Conservation (phyloP, 257 asterid genomes). For the Cinchona pubescens region DNA sequence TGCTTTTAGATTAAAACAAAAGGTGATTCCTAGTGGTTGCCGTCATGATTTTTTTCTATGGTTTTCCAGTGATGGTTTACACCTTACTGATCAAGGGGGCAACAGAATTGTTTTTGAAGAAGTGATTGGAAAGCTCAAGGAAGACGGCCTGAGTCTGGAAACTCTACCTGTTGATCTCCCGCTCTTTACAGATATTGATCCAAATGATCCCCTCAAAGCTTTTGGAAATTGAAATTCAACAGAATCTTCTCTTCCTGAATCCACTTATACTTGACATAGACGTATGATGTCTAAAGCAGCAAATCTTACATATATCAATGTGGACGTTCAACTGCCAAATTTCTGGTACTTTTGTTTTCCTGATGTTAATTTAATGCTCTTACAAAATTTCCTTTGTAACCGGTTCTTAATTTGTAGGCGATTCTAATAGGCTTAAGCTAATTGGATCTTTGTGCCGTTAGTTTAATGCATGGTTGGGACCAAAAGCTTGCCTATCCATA, state of each 20-base stretch:
- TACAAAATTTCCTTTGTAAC: background rate
- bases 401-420: background rate
- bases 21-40: background rate
- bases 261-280: background rate
- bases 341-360: background rate
- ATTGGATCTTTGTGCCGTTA: background rate
- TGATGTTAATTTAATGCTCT: background rate
- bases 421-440: too few relatives aligned
- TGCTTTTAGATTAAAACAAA: background rate
- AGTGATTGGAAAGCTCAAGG: constrained; percentile 40
- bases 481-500: background rate
- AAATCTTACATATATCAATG: background rate
- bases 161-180: constrained; percentile 56
- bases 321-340: background rate
- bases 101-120: constrained; percentile 58
- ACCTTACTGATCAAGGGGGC: constrained; percentile 51
- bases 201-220: constrained; percentile 60
- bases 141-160: constrained; percentile 39
- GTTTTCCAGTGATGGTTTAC: constrained; percentile 75
- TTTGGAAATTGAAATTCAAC: constrained; percentile 24
- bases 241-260: background rate
- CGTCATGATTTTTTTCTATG: background rate
- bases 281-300: background rate
- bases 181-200: constrained; percentile 36
- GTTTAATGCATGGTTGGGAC: background rate